Conservation (phyloP, 768 basidiomycete genomes). For the Tubosaeta brunneosetosa region DNA sequence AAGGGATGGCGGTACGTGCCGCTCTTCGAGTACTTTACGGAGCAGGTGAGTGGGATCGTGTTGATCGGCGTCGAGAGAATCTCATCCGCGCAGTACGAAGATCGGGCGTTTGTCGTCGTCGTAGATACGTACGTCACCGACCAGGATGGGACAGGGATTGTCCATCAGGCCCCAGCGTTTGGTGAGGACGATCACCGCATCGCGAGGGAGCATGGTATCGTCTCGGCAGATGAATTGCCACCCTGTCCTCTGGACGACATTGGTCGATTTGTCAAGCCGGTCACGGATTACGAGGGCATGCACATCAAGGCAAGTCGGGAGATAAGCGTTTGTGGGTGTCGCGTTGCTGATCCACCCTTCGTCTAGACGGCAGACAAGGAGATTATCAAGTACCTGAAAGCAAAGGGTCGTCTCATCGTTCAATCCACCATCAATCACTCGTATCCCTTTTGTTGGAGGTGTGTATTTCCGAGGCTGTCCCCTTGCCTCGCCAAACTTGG, state of each 20-base stretch:
- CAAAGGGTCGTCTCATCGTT: constrained; percentile 81
- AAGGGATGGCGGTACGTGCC: constrained; percentile 95
- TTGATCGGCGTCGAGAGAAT: neutral
- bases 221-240: constrained; percentile 87
- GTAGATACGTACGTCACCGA: constrained; percentile 92
- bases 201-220: constrained; percentile 75
- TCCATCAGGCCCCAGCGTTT: constrained; percentile 97
- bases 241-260: constrained; percentile 94
- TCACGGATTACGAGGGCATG: constrained; percentile 83
- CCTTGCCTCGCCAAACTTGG: neutral
- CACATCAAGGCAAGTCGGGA: constrained; percentile 72
- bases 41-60: constrained; percentile 54
- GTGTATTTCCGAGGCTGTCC: constrained; percentile 1
- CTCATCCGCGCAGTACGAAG: constrained; percentile 65
- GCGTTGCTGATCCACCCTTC: neutral
- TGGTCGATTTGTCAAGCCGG: constrained; percentile 83
- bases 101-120: constrained; percentile 85
- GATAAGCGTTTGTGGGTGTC: neutral
- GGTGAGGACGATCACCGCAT: constrained; percentile 99
- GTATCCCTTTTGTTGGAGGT: constrained; percentile 99
- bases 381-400: constrained; percentile 87
- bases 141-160: constrained; percentile 93
- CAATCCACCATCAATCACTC: constrained; percentile 84
- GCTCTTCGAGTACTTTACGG: constrained; percentile 94
- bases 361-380: constrained; percentile 87